A percentile compares a stretch with the other conserved stretches of the same genome.
These are phyloP conservation scores for Neurospora intermedia DNA, from an alignment of 495 filamentous ascomycete genomes.

Conservation along the genomic window DNA sequence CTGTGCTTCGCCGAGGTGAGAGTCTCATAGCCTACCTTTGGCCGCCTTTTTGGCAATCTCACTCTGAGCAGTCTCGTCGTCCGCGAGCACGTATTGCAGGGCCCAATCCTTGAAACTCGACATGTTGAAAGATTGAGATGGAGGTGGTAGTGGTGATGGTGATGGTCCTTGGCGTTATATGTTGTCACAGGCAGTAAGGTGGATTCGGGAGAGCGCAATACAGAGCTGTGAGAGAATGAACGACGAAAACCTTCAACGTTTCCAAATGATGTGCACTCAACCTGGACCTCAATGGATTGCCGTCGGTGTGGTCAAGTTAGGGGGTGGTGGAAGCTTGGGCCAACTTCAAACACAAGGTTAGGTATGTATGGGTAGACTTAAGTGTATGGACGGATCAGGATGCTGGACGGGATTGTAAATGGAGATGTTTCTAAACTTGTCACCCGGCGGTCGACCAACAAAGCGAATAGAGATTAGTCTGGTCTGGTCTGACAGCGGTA, in stretches of 20 bases:
- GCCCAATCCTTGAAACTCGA: slow-evolving; percentile 37
- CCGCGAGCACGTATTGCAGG: slow-evolving; percentile 37
- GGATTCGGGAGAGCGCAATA: not conserved
- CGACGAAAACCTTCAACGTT: not conserved
- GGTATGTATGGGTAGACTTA: not conserved
- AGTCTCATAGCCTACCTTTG: slow-evolving; percentile 16
- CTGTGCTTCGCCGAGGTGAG: not conserved
- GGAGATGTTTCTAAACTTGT: not conserved
- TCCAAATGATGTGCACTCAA: not conserved
- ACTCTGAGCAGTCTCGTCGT: slow-evolving; percentile 25
- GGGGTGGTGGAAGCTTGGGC: not conserved
- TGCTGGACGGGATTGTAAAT: not conserved
- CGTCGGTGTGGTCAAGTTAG: not conserved
- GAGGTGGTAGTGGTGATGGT: slow-evolving; percentile 1
- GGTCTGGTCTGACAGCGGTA: not conserved
- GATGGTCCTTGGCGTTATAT: not conserved
- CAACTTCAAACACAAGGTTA: not conserved
- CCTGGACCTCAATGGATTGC: not conserved
- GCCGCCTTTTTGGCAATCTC: slow-evolving; percentile 31
- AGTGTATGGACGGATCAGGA: not conserved
- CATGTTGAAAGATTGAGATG: slow-evolving; percentile 18
- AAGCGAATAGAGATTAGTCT: not conserved
- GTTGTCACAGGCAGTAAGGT: not conserved
- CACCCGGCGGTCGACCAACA: not conserved
- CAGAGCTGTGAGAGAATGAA: not conserved